phyloP scores from a whole-genome alignment of 495 filamentous ascomycete species.

The Penicillium salamii region DNA sequence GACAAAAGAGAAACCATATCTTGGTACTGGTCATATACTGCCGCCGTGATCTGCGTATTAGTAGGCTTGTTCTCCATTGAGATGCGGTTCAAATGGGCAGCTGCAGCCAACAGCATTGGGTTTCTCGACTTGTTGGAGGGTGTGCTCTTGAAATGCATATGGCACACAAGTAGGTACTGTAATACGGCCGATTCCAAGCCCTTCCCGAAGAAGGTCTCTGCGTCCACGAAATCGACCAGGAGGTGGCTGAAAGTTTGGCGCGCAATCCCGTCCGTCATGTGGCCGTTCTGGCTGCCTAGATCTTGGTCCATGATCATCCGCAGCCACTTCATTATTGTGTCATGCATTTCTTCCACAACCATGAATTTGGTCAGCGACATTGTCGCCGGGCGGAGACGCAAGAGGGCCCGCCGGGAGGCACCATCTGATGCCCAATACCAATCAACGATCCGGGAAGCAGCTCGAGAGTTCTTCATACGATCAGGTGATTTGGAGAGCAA shows the following conservation, averaged over 20 bases:
- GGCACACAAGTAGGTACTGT: slow-evolving; percentile 28
- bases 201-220: slow-evolving; percentile 34
- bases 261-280: slow-evolving; percentile 19
- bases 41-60: slow-evolving; percentile 16
- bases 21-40: slow-evolving; percentile 32
- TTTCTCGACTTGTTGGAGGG: slow-evolving; percentile 12
- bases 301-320: slow-evolving; percentile 29
- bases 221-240: slow-evolving; percentile 29
- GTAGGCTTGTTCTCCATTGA: slow-evolving; percentile 18
- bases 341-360: slow-evolving; percentile 37
- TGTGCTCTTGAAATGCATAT: slow-evolving; percentile 14
- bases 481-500: slow-evolving; percentile 21
- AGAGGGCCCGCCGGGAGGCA: slow-evolving; percentile 20
- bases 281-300: slow-evolving; percentile 25
- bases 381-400: slow-evolving; percentile 21
- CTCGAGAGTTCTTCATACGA: slow-evolving; percentile 32
- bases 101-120: slow-evolving; percentile 23
- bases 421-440: slow-evolving; percentile 45
- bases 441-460: slow-evolving; percentile 31
- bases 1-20: slow-evolving; percentile 24
- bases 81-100: slow-evolving; percentile 22
- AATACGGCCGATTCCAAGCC: slow-evolving; percentile 31
- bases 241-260: slow-evolving; percentile 24
- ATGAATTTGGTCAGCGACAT: slow-evolving; percentile 35
- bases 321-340: slow-evolving; percentile 33